Evolutionary conservation across 2,329 filamentous ascomycete species (phyloP), one percentile per base, ranked within the genome.

Genomic region (Byssothecium circinans): DNA sequence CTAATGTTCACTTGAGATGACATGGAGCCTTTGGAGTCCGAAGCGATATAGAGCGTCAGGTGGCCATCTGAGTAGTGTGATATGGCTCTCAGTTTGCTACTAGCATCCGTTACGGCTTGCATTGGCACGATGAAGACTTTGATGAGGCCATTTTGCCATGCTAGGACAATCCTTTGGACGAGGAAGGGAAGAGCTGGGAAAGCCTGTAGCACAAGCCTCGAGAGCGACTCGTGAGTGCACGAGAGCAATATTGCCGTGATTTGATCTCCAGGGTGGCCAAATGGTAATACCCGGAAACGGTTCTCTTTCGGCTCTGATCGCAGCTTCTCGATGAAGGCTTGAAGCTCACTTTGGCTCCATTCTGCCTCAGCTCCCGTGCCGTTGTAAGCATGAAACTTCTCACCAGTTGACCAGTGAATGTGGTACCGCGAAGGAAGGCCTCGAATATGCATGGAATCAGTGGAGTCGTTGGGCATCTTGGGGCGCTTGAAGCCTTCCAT

Each of bases 311-410:
- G 68, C 1, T 73, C 65, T n/a, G 69, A 59, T 10, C 64, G 65
- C 8, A 78, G 59, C 29, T 68, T 73, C 34, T 78, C 70, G 45
- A 71, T 75, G 39, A 77, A 72, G 2, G 72, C 73, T 41, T 76
- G 69, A n/a, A 80, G 65, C 48, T 80, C 78, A 45, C 75, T 74
- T 53, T 79, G 78, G 11, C 77, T 80, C 63, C 74, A 77, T 37
- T 77, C 67, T 2, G 70, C 70, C 50, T 79, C 74, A 25, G 60
- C 49, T 56, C 73, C 75, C 4, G 70, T 67, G 2, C 71, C 71
- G 8, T 70, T 72, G 51, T 77, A 76, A 6, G 75, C 74, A 51
- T 76, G 73, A 46, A 72, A 78, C 3, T 67, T 53, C 7, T 65
- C 58, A 4, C 47, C 45, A 10, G 44, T 55, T 4, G 56, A 57